Evolutionary conservation across 495 filamentous ascomycete species (phyloP), one percentile per base, ranked within the genome.

Genomic region (Neurospora sp.): DNA sequence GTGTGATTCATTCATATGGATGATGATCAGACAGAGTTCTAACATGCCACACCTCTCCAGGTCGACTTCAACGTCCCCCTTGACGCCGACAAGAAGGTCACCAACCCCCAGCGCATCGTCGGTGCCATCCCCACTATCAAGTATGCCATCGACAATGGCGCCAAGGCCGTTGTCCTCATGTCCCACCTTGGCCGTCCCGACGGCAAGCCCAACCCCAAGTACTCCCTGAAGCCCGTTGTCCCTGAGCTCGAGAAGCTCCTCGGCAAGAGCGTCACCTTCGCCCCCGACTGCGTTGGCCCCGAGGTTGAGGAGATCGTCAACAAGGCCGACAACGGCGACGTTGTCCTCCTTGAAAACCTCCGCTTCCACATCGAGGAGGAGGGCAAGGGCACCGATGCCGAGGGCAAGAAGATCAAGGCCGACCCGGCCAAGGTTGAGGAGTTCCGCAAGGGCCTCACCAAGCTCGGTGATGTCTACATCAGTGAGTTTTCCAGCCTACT

Each of bases 1-100:
- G 53, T 61, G 12, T 40, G 68, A 35, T 20, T 12, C 45, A 31
- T 40, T 35, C 35, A 37, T 37, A 45, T 9, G 22, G 20, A 7
- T 59, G 14, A 40, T 69, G 27, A 27, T 0, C n/a, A 44, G 10
- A 45, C 53, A 12, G 7, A 59, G 10, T 59, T 59, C 31, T 45
- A 69, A 68, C 71, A 75, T 79, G 59, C 79, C 72, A 16, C 22
- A 27, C 7, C 59, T 79, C 69, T 70, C 71, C 75, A 98, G 95
- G 95, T 99, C 77, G 96, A 99, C 87, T 99, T 99, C 90, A 99
- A 99, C 85, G 96, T 99, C 69, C 96, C 96, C 76, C 93, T 98
- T 81, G 93, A 98, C 80, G 88, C 86, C 75, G 85, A 94, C 74
- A 92, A 92, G 87, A 94, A 95, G n/a, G 88, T 98, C 81, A 98